Conservation (phyloP, 306 rosid genomes). For the Dicorynia guianensis region DNA sequence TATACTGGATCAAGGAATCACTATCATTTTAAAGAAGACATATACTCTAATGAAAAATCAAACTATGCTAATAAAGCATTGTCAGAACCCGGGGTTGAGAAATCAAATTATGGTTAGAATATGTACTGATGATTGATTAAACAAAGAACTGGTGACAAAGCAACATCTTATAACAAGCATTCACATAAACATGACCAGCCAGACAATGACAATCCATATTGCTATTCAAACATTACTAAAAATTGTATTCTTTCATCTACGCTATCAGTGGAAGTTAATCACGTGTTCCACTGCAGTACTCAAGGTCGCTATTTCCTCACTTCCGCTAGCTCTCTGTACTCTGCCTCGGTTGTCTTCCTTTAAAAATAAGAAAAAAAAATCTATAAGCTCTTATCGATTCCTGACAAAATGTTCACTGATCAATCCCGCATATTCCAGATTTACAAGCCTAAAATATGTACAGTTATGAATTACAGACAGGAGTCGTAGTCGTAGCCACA, state of each 20-base stretch:
- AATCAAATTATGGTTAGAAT: too few species aligned
- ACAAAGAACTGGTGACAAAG: neutral
- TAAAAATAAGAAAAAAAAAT: constrained; percentile 14
- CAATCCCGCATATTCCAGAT: constrained; percentile 51
- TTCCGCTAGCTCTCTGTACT: constrained; percentile 28
- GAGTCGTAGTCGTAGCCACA: constrained; percentile 34
- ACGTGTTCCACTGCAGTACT: constrained; percentile 20
- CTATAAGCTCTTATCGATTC: constrained; percentile 40
- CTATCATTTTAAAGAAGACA: neutral
- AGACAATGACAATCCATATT: neutral
- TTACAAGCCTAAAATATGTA: constrained; percentile 67
- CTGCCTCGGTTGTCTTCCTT: constrained; percentile 40
- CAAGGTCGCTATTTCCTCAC: constrained; percentile 17
- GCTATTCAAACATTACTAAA: constrained; percentile 17
- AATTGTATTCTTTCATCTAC: constrained; percentile 30
- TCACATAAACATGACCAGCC: neutral
- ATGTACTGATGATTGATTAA: neutral
- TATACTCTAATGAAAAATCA: neutral
- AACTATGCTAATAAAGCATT: neutral
- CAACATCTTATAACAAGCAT: constrained; percentile 7
- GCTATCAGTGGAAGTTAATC: neutral
- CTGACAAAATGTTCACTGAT: constrained; percentile 42
- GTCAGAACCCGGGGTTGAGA: neutral
- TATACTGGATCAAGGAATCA: neutral
- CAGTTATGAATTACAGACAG: constrained; percentile 49